Evolutionary conservation across 441 rosid genomes (phyloP).

Genomic region (Geranium incanum): DNA sequence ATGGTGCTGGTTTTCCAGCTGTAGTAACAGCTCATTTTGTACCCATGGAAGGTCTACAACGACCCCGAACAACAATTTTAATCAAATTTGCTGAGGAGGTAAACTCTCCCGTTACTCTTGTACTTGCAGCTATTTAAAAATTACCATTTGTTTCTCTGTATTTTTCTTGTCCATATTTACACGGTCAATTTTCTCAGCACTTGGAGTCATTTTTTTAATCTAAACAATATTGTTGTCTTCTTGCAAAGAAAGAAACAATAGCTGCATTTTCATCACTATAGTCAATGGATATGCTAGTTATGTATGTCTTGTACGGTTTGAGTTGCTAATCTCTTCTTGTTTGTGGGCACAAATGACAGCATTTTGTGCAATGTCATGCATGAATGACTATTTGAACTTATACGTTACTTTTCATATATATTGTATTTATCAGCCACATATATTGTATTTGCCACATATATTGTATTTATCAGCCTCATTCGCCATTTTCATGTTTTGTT

Average conservation of each 20-base stretch:
- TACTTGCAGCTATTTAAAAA: neutral
- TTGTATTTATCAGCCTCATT: too few species aligned
- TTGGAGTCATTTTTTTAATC: neutral
- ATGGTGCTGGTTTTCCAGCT: constrained; percentile 84
- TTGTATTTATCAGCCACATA: too few species aligned
- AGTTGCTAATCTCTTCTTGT: too few species aligned
- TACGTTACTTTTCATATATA: too few species aligned
- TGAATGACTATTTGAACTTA: neutral
- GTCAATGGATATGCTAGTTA: neutral
- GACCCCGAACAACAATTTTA: constrained; percentile 87
- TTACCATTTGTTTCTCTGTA: neutral
- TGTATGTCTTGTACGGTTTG: too few species aligned
- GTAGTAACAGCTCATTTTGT: constrained; percentile 98
- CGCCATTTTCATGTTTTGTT: neutral
- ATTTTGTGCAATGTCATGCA: neutral
- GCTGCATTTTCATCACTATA: too few species aligned
- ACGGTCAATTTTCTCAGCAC: neutral
- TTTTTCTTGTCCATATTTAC: neutral
- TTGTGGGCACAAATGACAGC: too few species aligned
- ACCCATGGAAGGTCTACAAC: constrained; percentile 90
- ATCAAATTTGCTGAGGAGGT: constrained; percentile 98
- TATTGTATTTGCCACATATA: too few species aligned
- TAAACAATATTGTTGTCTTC: neutral
- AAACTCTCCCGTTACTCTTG: constrained; percentile 7
- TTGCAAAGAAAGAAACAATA: neutral